phyloP scores from a whole-genome alignment of 805 yeast genomes.

The Ascoidea asiatica region DNA sequence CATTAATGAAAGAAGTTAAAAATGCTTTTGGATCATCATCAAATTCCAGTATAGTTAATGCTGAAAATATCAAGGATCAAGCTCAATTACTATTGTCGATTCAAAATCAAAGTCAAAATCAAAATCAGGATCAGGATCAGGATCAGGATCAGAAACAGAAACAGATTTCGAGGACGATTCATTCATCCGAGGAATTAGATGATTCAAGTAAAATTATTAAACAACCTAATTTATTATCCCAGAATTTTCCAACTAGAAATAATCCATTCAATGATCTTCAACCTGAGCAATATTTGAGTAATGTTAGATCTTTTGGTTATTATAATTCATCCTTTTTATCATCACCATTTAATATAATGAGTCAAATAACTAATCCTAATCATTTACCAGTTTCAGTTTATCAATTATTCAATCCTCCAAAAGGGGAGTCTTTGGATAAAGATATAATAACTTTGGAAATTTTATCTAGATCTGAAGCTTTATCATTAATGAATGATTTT shows the following conservation, averaged over 20 bases:
- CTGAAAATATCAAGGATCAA: not conserved
- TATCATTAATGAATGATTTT: constrained; percentile 32
- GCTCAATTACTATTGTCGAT: no score
- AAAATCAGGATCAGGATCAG: no score
- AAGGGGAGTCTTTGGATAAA: constrained; percentile 10
- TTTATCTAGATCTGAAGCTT: constrained; percentile 23
- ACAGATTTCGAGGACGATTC: no score
- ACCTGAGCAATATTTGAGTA: constrained; percentile 6
- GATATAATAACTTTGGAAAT: constrained; percentile 28
- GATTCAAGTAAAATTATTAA: not conserved
- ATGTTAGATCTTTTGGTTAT: constrained; percentile 14
- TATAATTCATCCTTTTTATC: constrained; percentile 21
- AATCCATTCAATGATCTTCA: not conserved
- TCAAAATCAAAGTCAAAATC: not conserved
- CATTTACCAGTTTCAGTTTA: constrained; percentile 20
- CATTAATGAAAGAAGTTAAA: no score
- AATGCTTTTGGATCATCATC: no score
- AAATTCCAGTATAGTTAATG: no score
- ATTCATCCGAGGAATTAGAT: no score
- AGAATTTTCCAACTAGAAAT: no score
- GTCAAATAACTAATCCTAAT: constrained; percentile 14
- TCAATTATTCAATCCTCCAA: constrained; percentile 15
- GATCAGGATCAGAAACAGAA: no score
- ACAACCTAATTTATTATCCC: no score
- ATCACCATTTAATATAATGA: constrained; percentile 28